These are phyloP conservation scores for Cladophialophora chaetospira DNA, from an alignment of 2,329 filamentous ascomycete genomes.

Conservation along the genomic window DNA sequence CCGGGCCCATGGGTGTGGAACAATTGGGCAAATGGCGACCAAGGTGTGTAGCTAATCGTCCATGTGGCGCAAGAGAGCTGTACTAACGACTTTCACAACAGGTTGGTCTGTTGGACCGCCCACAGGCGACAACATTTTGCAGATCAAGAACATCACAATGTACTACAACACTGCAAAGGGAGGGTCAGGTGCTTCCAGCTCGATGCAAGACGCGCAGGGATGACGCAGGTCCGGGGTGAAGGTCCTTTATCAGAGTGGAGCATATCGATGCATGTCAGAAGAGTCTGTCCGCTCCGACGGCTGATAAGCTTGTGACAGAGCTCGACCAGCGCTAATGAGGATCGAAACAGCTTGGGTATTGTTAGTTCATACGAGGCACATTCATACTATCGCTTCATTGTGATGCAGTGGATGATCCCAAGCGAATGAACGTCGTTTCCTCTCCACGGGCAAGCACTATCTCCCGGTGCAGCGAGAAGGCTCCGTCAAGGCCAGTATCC, in stretches of 20 bases:
- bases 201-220: neutral
- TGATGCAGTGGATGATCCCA: too few relatives aligned
- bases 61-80: neutral
- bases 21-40: constrained; percentile 32
- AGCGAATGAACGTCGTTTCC: too few relatives aligned
- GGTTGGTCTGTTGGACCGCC: constrained; percentile 30
- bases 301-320: neutral
- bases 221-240: neutral
- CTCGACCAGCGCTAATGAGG: neutral
- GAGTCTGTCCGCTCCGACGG: neutral
- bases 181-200: neutral
- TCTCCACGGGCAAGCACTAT: too few relatives aligned
- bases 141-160: constrained; percentile 31
- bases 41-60: constrained; percentile 17
- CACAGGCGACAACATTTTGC: constrained; percentile 23
- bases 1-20: constrained; percentile 32
- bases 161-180: constrained; percentile 29
- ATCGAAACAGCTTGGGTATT: neutral
- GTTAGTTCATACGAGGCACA: neutral
- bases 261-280: neutral
- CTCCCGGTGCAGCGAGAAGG: too few relatives aligned
- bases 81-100: constrained; percentile 2
- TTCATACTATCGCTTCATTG: too few relatives aligned
- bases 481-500: too few relatives aligned
- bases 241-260: neutral